Evolutionary conservation across 2,329 filamentous ascomycete species (phyloP).

Genomic region (Plenodomus tracheiphilus): DNA sequence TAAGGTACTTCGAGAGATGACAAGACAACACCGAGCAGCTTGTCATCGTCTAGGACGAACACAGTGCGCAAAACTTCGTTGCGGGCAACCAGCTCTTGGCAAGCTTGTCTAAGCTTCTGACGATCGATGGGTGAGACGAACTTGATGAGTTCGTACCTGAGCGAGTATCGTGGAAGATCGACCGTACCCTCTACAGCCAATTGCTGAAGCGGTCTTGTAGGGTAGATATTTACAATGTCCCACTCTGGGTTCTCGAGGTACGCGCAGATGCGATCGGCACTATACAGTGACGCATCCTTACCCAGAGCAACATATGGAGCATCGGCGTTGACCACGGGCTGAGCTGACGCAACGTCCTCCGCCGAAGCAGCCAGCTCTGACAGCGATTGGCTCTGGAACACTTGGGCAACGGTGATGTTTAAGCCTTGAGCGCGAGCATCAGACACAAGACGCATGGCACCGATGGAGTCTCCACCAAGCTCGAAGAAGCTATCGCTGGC

Average conservation of each 20-base stretch:
- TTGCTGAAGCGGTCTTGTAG: slow-evolving; percentile 62
- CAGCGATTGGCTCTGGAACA: slow-evolving; percentile 51
- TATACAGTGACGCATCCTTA: slow-evolving; percentile 49
- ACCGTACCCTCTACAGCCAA: slow-evolving; percentile 63
- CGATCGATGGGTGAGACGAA: slow-evolving; percentile 58
- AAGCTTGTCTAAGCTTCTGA: slow-evolving; percentile 54
- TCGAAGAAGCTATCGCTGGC: slow-evolving; percentile 50
- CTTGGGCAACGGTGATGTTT: slow-evolving; percentile 47
- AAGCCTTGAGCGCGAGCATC: slow-evolving; percentile 43
- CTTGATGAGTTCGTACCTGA: slow-evolving; percentile 67
- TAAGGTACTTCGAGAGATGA: slow-evolving; percentile 57
- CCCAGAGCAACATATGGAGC: slow-evolving; percentile 58
- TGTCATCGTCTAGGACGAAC: slow-evolving; percentile 57
- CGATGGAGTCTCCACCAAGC: slow-evolving; percentile 53
- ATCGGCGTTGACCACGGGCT: slow-evolving; percentile 29
- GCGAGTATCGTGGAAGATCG: slow-evolving; percentile 61
- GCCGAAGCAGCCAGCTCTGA: slow-evolving; percentile 32
- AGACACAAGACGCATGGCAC: slow-evolving; percentile 51
- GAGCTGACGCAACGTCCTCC: slow-evolving; percentile 31
- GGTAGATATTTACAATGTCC: slow-evolving; percentile 60
- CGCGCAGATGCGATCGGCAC: slow-evolving; percentile 55
- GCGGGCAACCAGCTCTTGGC: slow-evolving; percentile 59
- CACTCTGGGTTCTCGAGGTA: slow-evolving; percentile 56
- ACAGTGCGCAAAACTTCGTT: slow-evolving; percentile 70
- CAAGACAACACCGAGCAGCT: slow-evolving; percentile 62